These are phyloP conservation scores for Rhizophora mangle DNA, from an alignment of 345 rosid species.

Conservation along the genomic window DNA sequence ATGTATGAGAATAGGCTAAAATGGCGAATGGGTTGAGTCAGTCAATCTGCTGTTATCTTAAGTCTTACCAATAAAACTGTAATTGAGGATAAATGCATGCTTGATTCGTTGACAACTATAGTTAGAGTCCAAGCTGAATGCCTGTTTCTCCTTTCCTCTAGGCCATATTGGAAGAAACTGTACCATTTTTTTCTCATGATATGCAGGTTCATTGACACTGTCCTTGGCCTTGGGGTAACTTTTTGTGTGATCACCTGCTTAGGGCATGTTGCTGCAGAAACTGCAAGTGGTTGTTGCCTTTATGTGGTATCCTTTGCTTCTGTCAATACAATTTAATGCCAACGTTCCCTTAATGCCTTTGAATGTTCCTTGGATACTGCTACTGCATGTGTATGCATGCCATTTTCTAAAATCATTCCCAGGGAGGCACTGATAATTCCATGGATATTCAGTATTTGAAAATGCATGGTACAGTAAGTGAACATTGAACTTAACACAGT, in stretches of 20 bases:
- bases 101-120: too few species aligned
- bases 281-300: conserved; percentile 81
- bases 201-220: conserved; percentile 75
- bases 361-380: neutral
- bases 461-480: neutral
- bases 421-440: neutral
- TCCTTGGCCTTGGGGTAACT: conserved; percentile 62
- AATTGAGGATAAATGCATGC: too few species aligned
- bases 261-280: conserved; percentile 88
- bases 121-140: too few species aligned
- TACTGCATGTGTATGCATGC: neutral
- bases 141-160: neutral
- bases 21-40: too few species aligned
- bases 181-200: neutral
- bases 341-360: neutral
- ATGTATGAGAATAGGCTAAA: neutral
- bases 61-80: too few species aligned
- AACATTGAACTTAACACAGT: conserved; percentile 29
- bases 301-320: conserved; percentile 55
- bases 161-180: neutral
- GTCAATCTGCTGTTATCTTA: too few species aligned
- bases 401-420: too few species aligned
- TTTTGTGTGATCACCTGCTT: conserved; percentile 68
- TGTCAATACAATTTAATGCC: neutral
- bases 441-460: neutral